Percentiles rank a stretch among this genome's conserved stretches.
Evolutionary conservation across 1,139 yeast species (phyloP).

Genomic region (Lodderomyces pseudojiufengensis): DNA sequence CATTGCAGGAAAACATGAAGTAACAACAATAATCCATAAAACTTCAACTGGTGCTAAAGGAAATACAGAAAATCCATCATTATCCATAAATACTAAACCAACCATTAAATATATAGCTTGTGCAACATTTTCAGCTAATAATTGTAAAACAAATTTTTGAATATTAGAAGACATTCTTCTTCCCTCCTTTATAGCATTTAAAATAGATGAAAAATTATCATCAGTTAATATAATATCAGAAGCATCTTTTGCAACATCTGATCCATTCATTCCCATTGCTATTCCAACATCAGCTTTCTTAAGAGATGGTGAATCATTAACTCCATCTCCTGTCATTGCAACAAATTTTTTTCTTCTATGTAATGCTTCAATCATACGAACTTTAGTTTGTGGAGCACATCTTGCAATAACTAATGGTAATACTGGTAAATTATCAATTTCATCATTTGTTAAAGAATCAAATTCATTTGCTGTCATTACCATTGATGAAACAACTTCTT

Average conservation of each 20-base stretch:
- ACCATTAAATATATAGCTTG: conserved; percentile 70
- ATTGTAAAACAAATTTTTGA: conserved; percentile 74
- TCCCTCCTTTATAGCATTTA: conserved; percentile 68
- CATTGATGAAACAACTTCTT: conserved; percentile 62
- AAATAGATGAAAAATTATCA: conserved; percentile 51
- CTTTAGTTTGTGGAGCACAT: conserved; percentile 84
- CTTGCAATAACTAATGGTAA: conserved; percentile 79
- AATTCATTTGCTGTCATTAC: conserved; percentile 76
- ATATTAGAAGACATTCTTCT: conserved; percentile 78
- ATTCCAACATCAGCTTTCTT: conserved; percentile 80
- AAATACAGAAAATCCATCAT: conserved; percentile 59
- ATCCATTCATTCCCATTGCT: conserved; percentile 45
- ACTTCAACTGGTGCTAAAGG: conserved; percentile 81
- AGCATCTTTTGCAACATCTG: conserved; percentile 59
- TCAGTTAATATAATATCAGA: conserved; percentile 52
- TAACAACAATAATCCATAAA: conserved; percentile 73
- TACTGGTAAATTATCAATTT: conserved; percentile 66
- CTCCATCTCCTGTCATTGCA: conserved; percentile 91
- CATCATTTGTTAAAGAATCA: conserved; percentile 58
- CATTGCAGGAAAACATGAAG: conserved; percentile 84
- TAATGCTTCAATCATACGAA: conserved; percentile 77
- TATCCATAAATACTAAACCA: conserved; percentile 68
- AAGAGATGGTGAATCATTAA: conserved; percentile 78
- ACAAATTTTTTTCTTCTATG: conserved; percentile 68
- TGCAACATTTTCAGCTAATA: conserved; percentile 75